Conservation (phyloP, 768 basidiomycete species). For the Candolleomyces aberdarensis region DNA sequence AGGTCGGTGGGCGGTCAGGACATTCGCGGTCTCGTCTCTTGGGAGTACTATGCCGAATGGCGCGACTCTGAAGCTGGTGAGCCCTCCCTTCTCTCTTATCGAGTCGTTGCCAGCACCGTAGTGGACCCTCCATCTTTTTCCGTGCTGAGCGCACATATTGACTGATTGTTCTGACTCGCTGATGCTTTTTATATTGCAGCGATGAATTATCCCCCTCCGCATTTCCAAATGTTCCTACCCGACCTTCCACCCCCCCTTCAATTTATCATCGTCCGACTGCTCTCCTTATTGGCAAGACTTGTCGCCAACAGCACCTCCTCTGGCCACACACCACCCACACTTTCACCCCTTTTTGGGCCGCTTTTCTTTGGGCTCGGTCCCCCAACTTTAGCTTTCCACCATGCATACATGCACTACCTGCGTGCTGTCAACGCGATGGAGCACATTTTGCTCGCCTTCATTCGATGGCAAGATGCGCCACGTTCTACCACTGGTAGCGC, state of each 20-base stretch:
- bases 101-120: background rate
- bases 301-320: conserved; percentile 81
- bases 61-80: conserved; percentile 78
- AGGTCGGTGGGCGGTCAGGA: conserved; percentile 66
- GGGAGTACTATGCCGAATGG: conserved; percentile 83
- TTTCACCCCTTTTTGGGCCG: conserved; percentile 88
- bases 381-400: conserved; percentile 45
- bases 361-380: conserved; percentile 80
- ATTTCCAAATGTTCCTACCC: conserved; percentile 69
- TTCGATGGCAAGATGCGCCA: conserved; percentile 75
- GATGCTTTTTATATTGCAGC: conserved; percentile 31
- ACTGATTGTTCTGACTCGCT: background rate
- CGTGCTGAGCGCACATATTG: too few relatives aligned
- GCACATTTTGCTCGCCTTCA: conserved; percentile 87
- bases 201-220: conserved; percentile 62
- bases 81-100: conserved; percentile 16
- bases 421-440: conserved; percentile 86
- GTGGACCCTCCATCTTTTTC: too few relatives aligned
- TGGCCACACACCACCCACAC: conserved; percentile 87
- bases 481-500: conserved; percentile 42
- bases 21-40: conserved; percentile 80
- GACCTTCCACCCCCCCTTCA: conserved; percentile 51
- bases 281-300: conserved; percentile 79
- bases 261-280: conserved; percentile 61
- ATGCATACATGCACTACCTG: conserved; percentile 62